Evolutionary conservation across 1,284 basidiomycete species (phyloP).

Genomic region (Ganoderma leucocontextum): DNA sequence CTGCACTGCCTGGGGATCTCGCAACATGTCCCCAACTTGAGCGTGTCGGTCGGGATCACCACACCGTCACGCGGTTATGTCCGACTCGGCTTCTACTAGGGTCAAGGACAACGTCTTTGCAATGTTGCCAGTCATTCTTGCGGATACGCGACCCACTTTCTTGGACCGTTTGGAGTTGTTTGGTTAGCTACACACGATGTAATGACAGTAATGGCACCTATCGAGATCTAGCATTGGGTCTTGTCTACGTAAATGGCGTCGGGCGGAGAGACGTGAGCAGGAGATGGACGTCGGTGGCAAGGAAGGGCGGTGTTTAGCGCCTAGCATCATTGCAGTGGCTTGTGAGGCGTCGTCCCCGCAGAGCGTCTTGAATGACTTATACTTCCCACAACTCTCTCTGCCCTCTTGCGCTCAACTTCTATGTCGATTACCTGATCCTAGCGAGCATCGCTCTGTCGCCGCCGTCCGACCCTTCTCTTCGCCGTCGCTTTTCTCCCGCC

Average conservation of each 20-base stretch:
- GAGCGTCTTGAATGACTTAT: background rate
- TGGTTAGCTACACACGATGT: background rate
- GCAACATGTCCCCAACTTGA: too few species aligned
- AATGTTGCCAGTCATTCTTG: too few species aligned
- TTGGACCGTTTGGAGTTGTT: too few species aligned
- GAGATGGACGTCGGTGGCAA: background rate
- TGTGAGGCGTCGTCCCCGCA: background rate
- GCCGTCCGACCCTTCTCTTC: background rate
- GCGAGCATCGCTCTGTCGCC: background rate
- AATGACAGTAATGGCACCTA: background rate
- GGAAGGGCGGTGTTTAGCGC: background rate
- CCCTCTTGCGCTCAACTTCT: background rate
- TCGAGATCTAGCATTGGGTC: background rate
- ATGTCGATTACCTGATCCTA: constrained; percentile 8
- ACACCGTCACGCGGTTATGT: too few species aligned
- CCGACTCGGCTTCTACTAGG: too few species aligned
- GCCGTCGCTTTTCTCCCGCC: background rate
- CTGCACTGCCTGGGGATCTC: too few species aligned
- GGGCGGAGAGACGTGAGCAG: background rate
- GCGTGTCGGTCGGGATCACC: too few species aligned
- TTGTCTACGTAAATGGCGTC: background rate
- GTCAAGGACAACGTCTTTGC: too few species aligned
- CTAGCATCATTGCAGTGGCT: too few species aligned
- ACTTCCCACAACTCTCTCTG: background rate
- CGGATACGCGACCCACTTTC: too few species aligned